A percentile compares a stretch with the other conserved stretches of the same genome.
These are phyloP conservation scores for Solanum pennellii DNA, from an alignment of 257 asterid species.

Conservation along the genomic window DNA sequence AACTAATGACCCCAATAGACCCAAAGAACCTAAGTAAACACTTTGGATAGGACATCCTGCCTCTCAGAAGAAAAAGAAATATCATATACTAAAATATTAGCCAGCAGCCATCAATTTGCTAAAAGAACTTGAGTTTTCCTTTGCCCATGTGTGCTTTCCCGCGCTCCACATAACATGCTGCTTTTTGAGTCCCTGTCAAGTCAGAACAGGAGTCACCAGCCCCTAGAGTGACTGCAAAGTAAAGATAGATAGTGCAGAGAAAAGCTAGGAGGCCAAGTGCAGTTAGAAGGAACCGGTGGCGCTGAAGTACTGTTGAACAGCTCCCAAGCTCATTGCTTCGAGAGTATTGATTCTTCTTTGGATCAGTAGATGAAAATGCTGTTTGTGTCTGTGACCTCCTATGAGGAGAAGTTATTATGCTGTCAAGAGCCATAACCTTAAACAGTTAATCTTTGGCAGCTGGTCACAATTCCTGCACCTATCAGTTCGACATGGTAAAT, in stretches of 20 bases:
- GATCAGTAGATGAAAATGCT: conserved; percentile 14
- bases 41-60: not conserved
- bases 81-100: not conserved
- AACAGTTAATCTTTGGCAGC: not conserved
- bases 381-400: conserved; percentile 32
- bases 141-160: conserved; percentile 26
- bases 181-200: conserved; percentile 13
- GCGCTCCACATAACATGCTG: conserved; percentile 26
- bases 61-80: not conserved
- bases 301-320: conserved; percentile 22
- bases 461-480: conserved; percentile 1
- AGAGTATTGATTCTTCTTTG: conserved; percentile 10
- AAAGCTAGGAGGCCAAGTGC: conserved; percentile 32
- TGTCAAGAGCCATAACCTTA: conserved; percentile 25
- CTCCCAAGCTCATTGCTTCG: conserved; percentile 27
- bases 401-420: conserved; percentile 32
- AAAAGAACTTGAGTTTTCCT: conserved; percentile 36
- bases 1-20: not conserved
- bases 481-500: not conserved
- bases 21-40: not conserved
- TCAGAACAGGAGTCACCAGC: conserved; percentile 18
- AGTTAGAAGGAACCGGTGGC: conserved; percentile 40
- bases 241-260: conserved; percentile 41
- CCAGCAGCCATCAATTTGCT: conserved; percentile 1
- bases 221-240: conserved; percentile 43